phyloP scores from a whole-genome alignment of 163 green algal genomes.

The Volvox carteri region DNA sequence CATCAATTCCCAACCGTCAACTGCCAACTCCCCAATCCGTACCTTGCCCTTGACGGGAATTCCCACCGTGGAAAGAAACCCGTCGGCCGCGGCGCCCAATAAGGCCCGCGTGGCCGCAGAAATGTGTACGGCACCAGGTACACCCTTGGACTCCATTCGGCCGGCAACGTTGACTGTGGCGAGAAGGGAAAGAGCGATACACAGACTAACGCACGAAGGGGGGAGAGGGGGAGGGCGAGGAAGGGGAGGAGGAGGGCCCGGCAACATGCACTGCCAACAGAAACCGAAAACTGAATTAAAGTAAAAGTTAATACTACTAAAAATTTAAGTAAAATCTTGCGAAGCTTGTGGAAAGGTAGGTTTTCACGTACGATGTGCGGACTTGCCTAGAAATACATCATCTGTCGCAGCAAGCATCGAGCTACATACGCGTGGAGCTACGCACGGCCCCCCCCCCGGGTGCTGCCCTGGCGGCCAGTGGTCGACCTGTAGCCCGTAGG shows the following conservation, averaged over 20 bases:
- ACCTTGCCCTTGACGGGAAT: constrained; percentile 61
- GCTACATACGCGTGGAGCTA: too few relatives aligned
- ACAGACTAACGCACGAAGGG: not conserved
- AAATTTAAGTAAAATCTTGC: not conserved
- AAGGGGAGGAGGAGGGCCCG: too few relatives aligned
- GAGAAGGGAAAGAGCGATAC: too few relatives aligned
- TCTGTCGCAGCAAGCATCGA: too few relatives aligned
- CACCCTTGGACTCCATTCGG: constrained; percentile 47
- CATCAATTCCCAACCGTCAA: too few relatives aligned
- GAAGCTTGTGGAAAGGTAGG: not conserved
- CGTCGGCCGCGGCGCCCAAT: not conserved
- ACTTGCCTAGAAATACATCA: too few relatives aligned
- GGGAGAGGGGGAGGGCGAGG: not conserved
- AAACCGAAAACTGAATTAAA: not conserved
- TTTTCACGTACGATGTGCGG: not conserved
- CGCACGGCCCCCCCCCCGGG: too few relatives aligned
- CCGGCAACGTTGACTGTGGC: constrained; percentile 35
- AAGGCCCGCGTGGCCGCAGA: not conserved
- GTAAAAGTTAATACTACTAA: too few relatives aligned
- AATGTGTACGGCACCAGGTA: constrained; percentile 36
- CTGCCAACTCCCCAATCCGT: too few relatives aligned
- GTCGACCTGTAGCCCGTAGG: too few relatives aligned
- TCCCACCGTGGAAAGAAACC: not conserved
- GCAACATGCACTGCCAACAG: not conserved
- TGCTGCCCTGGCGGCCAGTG: too few relatives aligned